Base-by-base conservation (phyloP, 1,284 basidiomycete genomes). In the Trichosporon sp. region DNA sequence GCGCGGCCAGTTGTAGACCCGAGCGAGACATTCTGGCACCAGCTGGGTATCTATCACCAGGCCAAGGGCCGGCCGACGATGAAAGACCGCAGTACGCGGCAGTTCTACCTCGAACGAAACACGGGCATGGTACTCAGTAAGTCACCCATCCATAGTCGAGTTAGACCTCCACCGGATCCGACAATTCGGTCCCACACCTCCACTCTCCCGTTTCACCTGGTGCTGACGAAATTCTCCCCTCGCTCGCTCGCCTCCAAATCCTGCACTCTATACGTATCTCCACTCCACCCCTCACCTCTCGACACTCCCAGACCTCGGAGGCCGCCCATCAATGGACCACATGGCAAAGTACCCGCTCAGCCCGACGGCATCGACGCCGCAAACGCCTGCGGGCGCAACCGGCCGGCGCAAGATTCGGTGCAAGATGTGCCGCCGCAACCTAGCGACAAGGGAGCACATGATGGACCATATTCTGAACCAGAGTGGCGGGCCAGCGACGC, bases 401-500 rank as follows among this genome's bases (percentile, higher is more conserved):
- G 76, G 75, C 0, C 69, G 77, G 3, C 73, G 80, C 29, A 79
- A 81, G 60, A 91, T 96, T 68, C 83, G 93, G 67, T 96, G 93
- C 81, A 94, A 90, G 78, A 92, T 90, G 87, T 95, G 93, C 82
- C 84, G 91, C 66, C 87, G 89, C 63, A 91, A 93, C 72, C 84
- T 95, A 13, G 93, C 93, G 0, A 86, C 90, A 0, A 85, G 91
- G 25, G 92, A 95, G 74, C 90, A 95, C 76, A 92, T 95, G 89
- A 85, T 94, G 64, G 90, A 92, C 74, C 92, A 95, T 73, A 91
- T 91, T 40, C 73, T 79, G 56, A 78, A 78, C 61, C 78, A 78
- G 70, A 68, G 72, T 1, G 40, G 40, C 7, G 40, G 40, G 8
- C 77, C 75, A 13, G 31, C 70, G 5, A 73, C 76, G 11, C 72